Percentiles rank a stretch among this genome's conserved stretches.
Evolutionary conservation across 805 yeast species (phyloP).

Genomic region (Teunomyces stri): DNA sequence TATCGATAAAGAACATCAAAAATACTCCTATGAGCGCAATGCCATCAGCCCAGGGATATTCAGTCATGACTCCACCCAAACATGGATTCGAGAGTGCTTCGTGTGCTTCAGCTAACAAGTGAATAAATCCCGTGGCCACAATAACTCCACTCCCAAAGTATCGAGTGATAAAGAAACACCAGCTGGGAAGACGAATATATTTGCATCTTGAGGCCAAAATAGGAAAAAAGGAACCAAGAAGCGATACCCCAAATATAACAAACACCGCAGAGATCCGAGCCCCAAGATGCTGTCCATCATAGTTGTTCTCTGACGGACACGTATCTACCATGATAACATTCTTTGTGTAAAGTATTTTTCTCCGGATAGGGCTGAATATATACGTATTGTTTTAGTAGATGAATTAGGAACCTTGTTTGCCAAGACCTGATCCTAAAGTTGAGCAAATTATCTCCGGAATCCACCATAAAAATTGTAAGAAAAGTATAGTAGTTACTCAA

Average conservation of each 20-base stretch:
- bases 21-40: constrained; percentile 31
- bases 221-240: constrained; percentile 31
- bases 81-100: constrained; percentile 25
- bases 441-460: too few relatives aligned
- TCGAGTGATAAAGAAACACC: constrained; percentile 26
- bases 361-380: too few relatives aligned
- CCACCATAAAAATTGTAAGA: too few relatives aligned
- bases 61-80: constrained; percentile 23
- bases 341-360: too few relatives aligned
- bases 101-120: constrained; percentile 31
- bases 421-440: not conserved
- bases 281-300: constrained; percentile 22
- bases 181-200: constrained; percentile 21
- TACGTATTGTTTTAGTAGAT: too few relatives aligned
- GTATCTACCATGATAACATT: constrained; percentile 5
- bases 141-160: constrained; percentile 37
- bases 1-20: constrained; percentile 29
- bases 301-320: constrained; percentile 14
- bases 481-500: too few relatives aligned
- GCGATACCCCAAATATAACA: constrained; percentile 28
- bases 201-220: constrained; percentile 20
- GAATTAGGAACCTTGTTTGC: not conserved
- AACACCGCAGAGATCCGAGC: constrained; percentile 30
- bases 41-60: constrained; percentile 33
- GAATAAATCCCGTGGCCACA: constrained; percentile 36